Evolutionary conservation across 305 asterid species (phyloP), one percentile per base, ranked within the genome.

Genomic region (Salvia sclarea): DNA sequence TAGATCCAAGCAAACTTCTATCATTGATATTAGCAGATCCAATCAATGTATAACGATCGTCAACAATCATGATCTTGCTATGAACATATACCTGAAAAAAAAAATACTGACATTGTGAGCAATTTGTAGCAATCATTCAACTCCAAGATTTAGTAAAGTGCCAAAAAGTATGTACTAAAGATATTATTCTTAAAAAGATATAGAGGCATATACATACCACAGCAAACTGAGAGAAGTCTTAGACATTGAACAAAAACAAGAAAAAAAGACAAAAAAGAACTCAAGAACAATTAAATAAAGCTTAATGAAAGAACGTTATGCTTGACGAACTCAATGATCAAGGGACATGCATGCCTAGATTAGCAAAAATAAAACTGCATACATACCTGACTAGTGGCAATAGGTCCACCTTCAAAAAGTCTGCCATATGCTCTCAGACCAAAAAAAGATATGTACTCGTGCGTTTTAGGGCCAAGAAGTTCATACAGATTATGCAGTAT

Each of bases 61-160:
- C 98, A 71, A 92, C 67, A 75, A 92, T 90, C 98, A 92, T 90
- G 76, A 92, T 88, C 84, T 92, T 92, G 91, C 98, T 92, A 83
- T 92, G 98, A 76, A 92, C 98, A 54, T 92, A 92, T 16, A 92
- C 84, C 98, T 92, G 81, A 71, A 18, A 50, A 48, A 69, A 72
- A 43, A 68, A 33, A 60, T 68, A 35, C n/a, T n/a, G n/a, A 66
- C 41, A 62, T 74, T 37, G 70, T 25, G 40, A 37, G 49, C 47
- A 47, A 45, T 16, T 22, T 25, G 2, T 8, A 35, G 66, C 21
- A 33, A 44, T 52, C 37, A 43, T 50, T 37, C 37, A 52, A 52
- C 58, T 21, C 58, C 10, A 58, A 43, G 18, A 57, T 66, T 43
- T 56, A 14, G 33, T 20, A 12, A 25, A 24, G 50, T 17, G 21